These are phyloP conservation scores for Carallia pectinifolia DNA, from an alignment of 345 rosid genomes.

Conservation along the genomic window DNA sequence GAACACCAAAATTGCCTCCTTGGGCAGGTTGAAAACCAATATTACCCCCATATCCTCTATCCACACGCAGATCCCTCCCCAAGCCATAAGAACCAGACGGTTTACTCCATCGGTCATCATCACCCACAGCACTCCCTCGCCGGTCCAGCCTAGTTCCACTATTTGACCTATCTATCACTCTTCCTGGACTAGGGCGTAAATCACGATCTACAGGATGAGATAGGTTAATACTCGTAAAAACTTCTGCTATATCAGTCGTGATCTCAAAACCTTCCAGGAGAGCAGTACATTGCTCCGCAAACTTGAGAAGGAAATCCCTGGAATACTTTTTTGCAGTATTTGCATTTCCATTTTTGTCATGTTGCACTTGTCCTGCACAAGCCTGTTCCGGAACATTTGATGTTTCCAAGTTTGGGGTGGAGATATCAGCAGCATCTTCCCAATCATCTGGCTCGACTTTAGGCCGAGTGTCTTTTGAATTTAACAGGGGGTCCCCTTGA, in stretches of 20 bases:
- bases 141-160: constrained; percentile 66
- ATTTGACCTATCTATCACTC: constrained; percentile 57
- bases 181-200: constrained; percentile 57
- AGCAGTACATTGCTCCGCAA: constrained; percentile 58
- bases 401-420: constrained; percentile 74
- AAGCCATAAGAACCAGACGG: constrained; percentile 41
- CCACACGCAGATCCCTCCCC: constrained; percentile 55
- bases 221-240: constrained; percentile 30
- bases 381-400: constrained; percentile 29
- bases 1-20: constrained; percentile 73
- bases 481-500: constrained; percentile 27
- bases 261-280: constrained; percentile 66
- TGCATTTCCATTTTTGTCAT: constrained; percentile 37
- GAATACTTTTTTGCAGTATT: constrained; percentile 72
- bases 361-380: constrained; percentile 28
- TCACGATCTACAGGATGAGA: constrained; percentile 57
- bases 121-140: constrained; percentile 54
- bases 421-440: constrained; percentile 96
- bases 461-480: constrained; percentile 34
- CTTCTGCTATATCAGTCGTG: constrained; percentile 48
- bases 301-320: constrained; percentile 86
- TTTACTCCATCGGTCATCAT: constrained; percentile 76
- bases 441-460: constrained; percentile 90
- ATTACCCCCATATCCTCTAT: constrained; percentile 45
- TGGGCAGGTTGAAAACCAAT: constrained; percentile 62